Evolutionary conservation across 805 yeast species (phyloP).

Genomic region (Monosporozyma unispora): DNA sequence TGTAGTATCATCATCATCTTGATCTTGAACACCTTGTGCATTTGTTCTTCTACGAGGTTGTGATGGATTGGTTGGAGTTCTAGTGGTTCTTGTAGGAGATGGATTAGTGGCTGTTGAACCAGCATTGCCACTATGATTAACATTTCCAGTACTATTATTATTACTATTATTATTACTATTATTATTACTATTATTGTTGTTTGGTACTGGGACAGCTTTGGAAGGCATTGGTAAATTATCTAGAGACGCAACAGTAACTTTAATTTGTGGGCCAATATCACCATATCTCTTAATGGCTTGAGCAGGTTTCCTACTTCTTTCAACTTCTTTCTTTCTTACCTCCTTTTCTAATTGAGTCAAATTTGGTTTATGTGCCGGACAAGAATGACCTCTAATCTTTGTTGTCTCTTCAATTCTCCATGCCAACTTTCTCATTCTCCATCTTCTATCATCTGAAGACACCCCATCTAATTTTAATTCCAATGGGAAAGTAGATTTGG

Average conservation of each 20-base stretch:
- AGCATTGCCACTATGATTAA: background rate
- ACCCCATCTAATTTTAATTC: constrained; percentile 77
- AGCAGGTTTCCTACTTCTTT: constrained; percentile 27
- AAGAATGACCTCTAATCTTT: constrained; percentile 50
- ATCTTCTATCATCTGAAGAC: constrained; percentile 48
- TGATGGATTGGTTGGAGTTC: background rate
- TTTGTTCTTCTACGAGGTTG: background rate
- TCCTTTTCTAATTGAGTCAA: constrained; percentile 29
- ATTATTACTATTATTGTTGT: background rate
- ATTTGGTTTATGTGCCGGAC: constrained; percentile 48
- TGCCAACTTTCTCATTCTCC: constrained; percentile 84
- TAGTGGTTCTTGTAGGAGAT: background rate
- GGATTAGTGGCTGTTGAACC: background rate
- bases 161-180: constrained; percentile 7
- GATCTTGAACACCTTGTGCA: constrained; percentile 9
- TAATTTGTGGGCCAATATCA: constrained; percentile 32
- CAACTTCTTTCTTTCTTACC: constrained; percentile 31
- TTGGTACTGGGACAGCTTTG: background rate
- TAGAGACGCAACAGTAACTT: constrained; percentile 29
- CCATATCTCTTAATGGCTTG: constrained; percentile 31
- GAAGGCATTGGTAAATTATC: constrained; percentile 20
- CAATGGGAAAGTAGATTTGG: constrained; percentile 75
- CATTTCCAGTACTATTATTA: constrained; percentile 1
- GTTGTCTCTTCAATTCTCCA: constrained; percentile 86
- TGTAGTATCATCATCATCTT: constrained; percentile 29